A percentile compares a stretch with the other conserved stretches of the same genome.
phyloP scores from a whole-genome alignment of 176 grass and related monocot species.

The Avena insularis region DNA sequence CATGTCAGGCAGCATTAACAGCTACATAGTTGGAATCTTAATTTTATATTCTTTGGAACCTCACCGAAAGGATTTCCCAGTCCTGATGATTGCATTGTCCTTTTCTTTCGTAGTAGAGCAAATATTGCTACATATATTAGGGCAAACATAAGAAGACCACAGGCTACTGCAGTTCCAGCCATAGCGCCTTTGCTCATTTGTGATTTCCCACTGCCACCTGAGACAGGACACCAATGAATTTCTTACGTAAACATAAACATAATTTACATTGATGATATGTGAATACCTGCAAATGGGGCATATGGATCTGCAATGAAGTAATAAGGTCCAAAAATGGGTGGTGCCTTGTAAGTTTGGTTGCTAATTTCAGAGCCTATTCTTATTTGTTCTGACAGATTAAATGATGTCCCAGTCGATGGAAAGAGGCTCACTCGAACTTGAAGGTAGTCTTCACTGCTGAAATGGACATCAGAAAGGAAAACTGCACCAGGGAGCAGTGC shows the following conservation, averaged over 20 bases:
- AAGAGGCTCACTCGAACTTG: constrained; percentile 64
- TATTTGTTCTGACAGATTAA: constrained; percentile 52
- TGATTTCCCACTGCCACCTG: constrained; percentile 54
- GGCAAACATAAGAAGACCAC: constrained; percentile 61
- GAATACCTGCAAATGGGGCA: constrained; percentile 47
- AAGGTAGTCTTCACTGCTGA: constrained; percentile 57
- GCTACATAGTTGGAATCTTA: constrained; percentile 16
- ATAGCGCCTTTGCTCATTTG: constrained; percentile 55
- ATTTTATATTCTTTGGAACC: constrained; percentile 30
- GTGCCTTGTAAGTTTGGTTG: constrained; percentile 59
- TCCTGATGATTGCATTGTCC: constrained; percentile 45
- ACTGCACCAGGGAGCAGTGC: constrained; percentile 46
- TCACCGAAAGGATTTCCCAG: constrained; percentile 78
- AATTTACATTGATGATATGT: constrained; percentile 15
- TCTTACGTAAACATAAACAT: neutral
- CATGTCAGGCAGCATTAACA: neutral
- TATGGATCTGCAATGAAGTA: constrained; percentile 57
- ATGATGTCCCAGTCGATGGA: constrained; percentile 50
- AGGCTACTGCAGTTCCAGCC: constrained; percentile 69
- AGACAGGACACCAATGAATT: constrained; percentile 34
- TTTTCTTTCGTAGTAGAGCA: constrained; percentile 69
- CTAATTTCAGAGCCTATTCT: constrained; percentile 61
- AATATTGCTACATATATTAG: constrained; percentile 57
- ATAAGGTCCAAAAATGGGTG: constrained; percentile 75
- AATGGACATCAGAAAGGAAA: constrained; percentile 59